These are phyloP conservation scores for Phytophthora fragariae DNA, from an alignment of 352 stramenopile species.

Conservation along the genomic window DNA sequence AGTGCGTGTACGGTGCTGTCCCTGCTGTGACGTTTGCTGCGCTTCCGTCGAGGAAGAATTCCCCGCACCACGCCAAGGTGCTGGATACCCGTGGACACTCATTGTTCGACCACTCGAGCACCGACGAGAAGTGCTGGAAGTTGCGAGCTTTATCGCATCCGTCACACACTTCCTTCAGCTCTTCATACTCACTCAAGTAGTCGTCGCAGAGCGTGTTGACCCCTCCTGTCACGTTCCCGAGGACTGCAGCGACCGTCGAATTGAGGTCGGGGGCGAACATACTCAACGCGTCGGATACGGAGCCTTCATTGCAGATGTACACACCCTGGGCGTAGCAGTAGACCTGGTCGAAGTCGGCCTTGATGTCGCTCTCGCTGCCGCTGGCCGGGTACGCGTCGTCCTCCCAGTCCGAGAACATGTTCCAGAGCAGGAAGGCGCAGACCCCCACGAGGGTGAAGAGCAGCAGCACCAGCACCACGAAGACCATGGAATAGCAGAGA, in stretches of 20 bases:
- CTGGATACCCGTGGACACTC: conserved; percentile 52
- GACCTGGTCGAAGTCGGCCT: conserved; percentile 63
- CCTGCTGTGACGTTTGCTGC: conserved; percentile 35
- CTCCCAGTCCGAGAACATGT: conserved; percentile 57
- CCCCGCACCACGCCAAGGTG: conserved; percentile 72
- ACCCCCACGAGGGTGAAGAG: conserved; percentile 56
- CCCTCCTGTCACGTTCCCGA: conserved; percentile 53
- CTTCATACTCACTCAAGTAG: conserved; percentile 38
- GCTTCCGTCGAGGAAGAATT: conserved; percentile 54
- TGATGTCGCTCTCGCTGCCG: conserved; percentile 49
- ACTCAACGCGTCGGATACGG: conserved; percentile 48
- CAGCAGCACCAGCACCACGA: conserved; percentile 60
- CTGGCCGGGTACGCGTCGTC: conserved; percentile 52
- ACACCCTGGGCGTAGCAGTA: conserved; percentile 80
- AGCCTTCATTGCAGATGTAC: conserved; percentile 71
- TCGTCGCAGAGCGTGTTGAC: conserved; percentile 72
- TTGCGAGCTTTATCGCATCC: conserved; percentile 62
- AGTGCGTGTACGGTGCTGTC: conserved; percentile 57
- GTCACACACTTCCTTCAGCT: conserved; percentile 58
- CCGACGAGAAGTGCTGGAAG: conserved; percentile 64
- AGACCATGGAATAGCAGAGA: conserved; percentile 62
- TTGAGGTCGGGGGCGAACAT: conserved; percentile 59
- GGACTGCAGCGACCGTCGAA: conserved; percentile 32
- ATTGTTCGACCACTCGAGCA: conserved; percentile 83
- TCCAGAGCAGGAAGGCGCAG: conserved; percentile 54